Evolutionary conservation across 2,329 filamentous ascomycete genomes (phyloP).

Genomic region (Neophaeococcomyces aloes): DNA sequence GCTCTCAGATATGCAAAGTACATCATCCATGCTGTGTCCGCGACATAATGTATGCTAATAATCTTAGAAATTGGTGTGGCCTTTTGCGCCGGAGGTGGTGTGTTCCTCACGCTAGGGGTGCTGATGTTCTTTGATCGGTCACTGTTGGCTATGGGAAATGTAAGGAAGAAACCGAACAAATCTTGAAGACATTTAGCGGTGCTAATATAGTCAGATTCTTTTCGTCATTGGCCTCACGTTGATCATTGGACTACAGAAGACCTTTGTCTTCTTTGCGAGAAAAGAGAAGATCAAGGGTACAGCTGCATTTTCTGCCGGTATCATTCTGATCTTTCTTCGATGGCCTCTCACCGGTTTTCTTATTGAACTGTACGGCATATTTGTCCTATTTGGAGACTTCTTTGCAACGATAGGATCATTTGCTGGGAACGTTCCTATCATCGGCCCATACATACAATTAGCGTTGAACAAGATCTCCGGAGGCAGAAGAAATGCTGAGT

Average conservation of each 20-base stretch:
- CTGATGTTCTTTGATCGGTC: slow-evolving; percentile 96
- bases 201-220: slow-evolving; percentile 57
- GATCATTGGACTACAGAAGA: slow-evolving; percentile 88
- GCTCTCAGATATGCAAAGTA: slow-evolving; percentile 91
- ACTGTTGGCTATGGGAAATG: slow-evolving; percentile 95
- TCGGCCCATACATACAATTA: slow-evolving; percentile 75
- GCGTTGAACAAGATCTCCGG: slow-evolving; percentile 61
- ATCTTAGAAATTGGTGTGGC: slow-evolving; percentile 83
- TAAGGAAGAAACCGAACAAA: slow-evolving; percentile 33
- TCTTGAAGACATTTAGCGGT: not conserved
- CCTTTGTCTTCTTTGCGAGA: slow-evolving; percentile 85
- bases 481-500: slow-evolving; percentile 60
- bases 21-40: not conserved
- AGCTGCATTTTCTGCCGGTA: slow-evolving; percentile 72
- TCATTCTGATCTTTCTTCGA: slow-evolving; percentile 72
- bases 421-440: slow-evolving; percentile 68
- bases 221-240: slow-evolving; percentile 94
- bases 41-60: not conserved
- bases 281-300: slow-evolving; percentile 88
- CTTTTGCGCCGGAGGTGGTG: slow-evolving; percentile 90
- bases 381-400: slow-evolving; percentile 92
- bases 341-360: slow-evolving; percentile 89
- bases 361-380: slow-evolving; percentile 84
- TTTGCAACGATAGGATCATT: slow-evolving; percentile 85
- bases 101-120: slow-evolving; percentile 90